Base-by-base conservation (phyloP, 441 rosid genomes). In the Bruguiera hainesii region DNA sequence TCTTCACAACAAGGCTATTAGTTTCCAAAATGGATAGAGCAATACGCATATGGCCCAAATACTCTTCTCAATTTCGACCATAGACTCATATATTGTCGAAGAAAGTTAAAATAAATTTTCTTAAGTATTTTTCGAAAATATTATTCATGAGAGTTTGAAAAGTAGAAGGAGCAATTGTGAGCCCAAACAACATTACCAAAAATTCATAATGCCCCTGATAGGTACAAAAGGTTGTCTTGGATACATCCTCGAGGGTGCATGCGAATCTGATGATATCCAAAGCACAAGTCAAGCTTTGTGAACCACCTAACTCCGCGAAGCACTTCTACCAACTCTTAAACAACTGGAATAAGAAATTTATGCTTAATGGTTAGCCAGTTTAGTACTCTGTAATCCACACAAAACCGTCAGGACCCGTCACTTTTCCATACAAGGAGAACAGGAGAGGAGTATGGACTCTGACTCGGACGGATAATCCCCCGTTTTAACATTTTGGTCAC, bases 361-460 rank as follows among this genome's bases (percentile, higher is more conserved):
- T 51, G 29, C 26, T 65, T 65, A 4, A 52, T n/a, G 7, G 48
- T 51, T 15, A 53, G n/a, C 7, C 10, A 25, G 48, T 26, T 65
- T 4, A 52, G 25, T 2, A 10, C 60, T 0, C 0, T 0, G 9
- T 52, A 20, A 35, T 65, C n/a, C 1, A 65, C 10, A 3, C 68
- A 51, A 51, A 51, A n/a, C 3, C 9, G 7, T 3, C 0, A 51
- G 0, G 23, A 18, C 21, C 0, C 8, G 0, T 65, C 60, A 19
- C 15, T n/a, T 26, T 65, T 65, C 52, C 51, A 11, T 20, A 65
- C 60, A 0, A n/a, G 29, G 2, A 60, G 26, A 15, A 60, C 26
- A 10, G 26, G 21, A 15, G 63, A 60, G 37, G 60, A 65, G 37
- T 49, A 65, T 3, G 68, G 68, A 19, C 59, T 65, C 4, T 28